Percentiles rank a stretch among this genome's conserved stretches.
Conservation (phyloP, 306 rosid species). For the Fragaria iinumae region DNA sequence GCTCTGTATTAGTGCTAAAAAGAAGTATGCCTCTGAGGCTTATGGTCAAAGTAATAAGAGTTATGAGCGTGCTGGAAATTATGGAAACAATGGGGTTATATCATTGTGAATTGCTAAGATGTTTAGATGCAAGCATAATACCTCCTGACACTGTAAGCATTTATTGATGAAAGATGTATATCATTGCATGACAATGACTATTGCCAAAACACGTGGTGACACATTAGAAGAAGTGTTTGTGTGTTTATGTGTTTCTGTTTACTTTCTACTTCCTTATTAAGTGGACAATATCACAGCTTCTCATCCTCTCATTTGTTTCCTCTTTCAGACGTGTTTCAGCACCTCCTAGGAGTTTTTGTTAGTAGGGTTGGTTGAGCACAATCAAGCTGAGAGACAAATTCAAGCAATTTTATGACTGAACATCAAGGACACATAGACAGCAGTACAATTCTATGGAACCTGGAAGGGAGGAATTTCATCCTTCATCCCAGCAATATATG, state of each 20-base stretch:
- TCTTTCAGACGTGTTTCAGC: conserved; percentile 14
- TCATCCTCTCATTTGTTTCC: conserved; percentile 5
- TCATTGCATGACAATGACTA: not conserved
- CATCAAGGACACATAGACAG: conserved; percentile 32
- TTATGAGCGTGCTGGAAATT: not conserved
- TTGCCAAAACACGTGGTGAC: not conserved
- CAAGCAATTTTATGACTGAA: conserved; percentile 44
- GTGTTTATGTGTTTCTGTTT: not conserved
- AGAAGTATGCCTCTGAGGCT: not conserved
- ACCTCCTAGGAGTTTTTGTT: not conserved
- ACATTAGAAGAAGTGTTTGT: not conserved
- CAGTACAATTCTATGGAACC: conserved; percentile 49
- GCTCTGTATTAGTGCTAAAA: not conserved
- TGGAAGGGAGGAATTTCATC: conserved; percentile 49
- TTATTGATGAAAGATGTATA: not conserved
- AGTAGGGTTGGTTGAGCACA: conserved; percentile 16
- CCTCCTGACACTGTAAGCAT: not conserved
- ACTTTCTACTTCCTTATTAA: not conserved
- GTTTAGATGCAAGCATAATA: not conserved
- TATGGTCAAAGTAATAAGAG: not conserved
- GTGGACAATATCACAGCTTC: not conserved
- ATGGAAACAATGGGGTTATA: not conserved
- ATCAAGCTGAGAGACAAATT: conserved; percentile 22
- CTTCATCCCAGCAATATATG: conserved; percentile 43
- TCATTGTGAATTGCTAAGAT: not conserved